phyloP scores from a whole-genome alignment of 805 yeast genomes.

The Cyberlindnera subsufficiens region DNA sequence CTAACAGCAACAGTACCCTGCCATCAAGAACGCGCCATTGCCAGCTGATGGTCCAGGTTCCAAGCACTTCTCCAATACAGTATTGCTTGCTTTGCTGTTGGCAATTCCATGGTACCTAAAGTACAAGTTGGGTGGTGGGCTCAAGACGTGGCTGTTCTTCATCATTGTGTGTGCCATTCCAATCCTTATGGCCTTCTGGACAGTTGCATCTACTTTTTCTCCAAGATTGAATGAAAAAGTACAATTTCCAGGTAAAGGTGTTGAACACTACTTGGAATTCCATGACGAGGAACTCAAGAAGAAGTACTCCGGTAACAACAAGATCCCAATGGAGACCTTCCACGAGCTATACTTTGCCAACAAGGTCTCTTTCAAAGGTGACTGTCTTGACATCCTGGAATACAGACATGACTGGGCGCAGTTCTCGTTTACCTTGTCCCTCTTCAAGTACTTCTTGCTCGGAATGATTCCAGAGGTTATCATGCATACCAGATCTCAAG shows the following conservation, averaged over 20 bases:
- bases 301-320: slow-evolving; percentile 65
- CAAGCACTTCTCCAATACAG: slow-evolving; percentile 61
- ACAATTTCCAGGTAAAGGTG: slow-evolving; percentile 67
- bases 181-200: slow-evolving; percentile 78
- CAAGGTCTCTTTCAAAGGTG: slow-evolving; percentile 85
- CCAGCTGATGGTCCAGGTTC: slow-evolving; percentile 93
- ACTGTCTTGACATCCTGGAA: slow-evolving; percentile 77
- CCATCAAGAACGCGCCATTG: slow-evolving; percentile 79
- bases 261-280: slow-evolving; percentile 75
- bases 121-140: slow-evolving; percentile 64
- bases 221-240: slow-evolving; percentile 80
- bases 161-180: slow-evolving; percentile 54
- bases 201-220: slow-evolving; percentile 64
- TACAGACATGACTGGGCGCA: slow-evolving; percentile 88
- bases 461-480: slow-evolving; percentile 93
- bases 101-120: slow-evolving; percentile 60
- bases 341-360: slow-evolving; percentile 80
- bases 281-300: slow-evolving; percentile 64
- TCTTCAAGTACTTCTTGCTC: slow-evolving; percentile 74
- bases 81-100: slow-evolving; percentile 42
- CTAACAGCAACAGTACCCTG: slow-evolving; percentile 38
- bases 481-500: slow-evolving; percentile 88
- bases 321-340: slow-evolving; percentile 91
- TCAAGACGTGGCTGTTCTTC: slow-evolving; percentile 60
- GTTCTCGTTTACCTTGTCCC: slow-evolving; percentile 68